These are phyloP conservation scores for Candida ascalaphidarum DNA, from an alignment of 805 yeast genomes.

Conservation along the genomic window DNA sequence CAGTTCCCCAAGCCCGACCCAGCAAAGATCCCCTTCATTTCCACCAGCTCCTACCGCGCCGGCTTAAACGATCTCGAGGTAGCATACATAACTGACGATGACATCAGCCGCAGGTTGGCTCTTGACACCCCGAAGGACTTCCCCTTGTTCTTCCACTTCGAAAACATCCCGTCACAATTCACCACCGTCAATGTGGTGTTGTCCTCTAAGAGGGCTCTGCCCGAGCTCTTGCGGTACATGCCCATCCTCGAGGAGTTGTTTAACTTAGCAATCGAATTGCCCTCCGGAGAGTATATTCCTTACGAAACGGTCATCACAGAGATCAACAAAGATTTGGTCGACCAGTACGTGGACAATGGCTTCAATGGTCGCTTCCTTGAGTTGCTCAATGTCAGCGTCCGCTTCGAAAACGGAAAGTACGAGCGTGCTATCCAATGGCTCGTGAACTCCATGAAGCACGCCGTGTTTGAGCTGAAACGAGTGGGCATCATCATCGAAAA, in stretches of 20 bases:
- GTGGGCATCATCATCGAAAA: conserved; percentile 59
- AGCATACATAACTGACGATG: conserved; percentile 18
- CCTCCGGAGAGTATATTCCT: conserved; percentile 50
- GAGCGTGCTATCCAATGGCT: conserved; percentile 71
- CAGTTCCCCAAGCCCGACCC: conserved; percentile 70
- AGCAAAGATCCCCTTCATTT: conserved; percentile 60
- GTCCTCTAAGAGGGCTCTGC: conserved; percentile 45
- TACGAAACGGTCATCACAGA: conserved; percentile 72
- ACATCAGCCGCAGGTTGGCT: conserved; percentile 9
- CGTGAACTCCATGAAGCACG: conserved; percentile 50
- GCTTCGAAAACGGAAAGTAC: conserved; percentile 57
- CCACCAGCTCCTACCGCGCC: conserved; percentile 56
- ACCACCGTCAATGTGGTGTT: conserved; percentile 57
- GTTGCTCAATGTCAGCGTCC: conserved; percentile 50
- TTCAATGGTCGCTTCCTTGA: conserved; percentile 59
- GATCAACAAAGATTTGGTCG: conserved; percentile 67
- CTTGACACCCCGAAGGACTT: conserved; percentile 31
- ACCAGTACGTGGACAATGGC: conserved; percentile 47
- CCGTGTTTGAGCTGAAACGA: conserved; percentile 66
- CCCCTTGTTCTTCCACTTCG: conserved; percentile 70
- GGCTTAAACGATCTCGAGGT: conserved; percentile 36
- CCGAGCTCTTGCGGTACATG: conserved; percentile 52
- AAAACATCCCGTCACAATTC: conserved; percentile 73
- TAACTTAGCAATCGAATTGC: conserved; percentile 59
- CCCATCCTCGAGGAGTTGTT: conserved; percentile 59